These are phyloP conservation scores for Wickerhamiella kazuoi DNA, from an alignment of 805 yeast genomes.

Conservation along the genomic window DNA sequence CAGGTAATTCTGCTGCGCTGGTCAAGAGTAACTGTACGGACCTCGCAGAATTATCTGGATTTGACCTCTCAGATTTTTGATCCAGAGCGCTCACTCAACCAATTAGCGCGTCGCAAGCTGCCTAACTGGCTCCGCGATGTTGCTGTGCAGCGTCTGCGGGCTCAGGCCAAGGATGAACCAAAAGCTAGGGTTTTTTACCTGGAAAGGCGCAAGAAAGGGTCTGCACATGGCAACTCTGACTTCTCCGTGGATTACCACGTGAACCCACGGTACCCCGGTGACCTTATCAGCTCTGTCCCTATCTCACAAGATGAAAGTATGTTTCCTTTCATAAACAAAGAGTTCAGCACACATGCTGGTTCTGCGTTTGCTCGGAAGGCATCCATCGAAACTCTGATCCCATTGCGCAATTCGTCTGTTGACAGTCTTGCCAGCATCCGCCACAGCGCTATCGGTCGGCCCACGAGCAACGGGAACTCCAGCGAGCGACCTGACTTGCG, in stretches of 20 bases:
- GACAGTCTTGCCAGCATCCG: neutral
- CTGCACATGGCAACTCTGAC: neutral
- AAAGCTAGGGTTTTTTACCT: conserved; percentile 3
- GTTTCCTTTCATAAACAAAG: neutral
- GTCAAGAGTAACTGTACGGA: conserved; percentile 78
- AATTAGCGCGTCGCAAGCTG: conserved; percentile 28
- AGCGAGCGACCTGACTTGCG: neutral
- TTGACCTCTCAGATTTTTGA: conserved; percentile 64
- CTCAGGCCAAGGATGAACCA: conserved; percentile 10
- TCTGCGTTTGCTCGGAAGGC: neutral
- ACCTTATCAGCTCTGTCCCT: conserved; percentile 53
- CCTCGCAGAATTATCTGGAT: conserved; percentile 75
- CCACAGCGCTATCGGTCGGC: neutral
- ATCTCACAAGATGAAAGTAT: neutral
- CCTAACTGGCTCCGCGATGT: conserved; percentile 52
- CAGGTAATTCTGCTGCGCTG: conserved; percentile 79
- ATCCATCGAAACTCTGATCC: neutral
- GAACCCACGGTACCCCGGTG: conserved; percentile 51
- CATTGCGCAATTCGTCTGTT: neutral
- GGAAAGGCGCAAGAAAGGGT: conserved; percentile 9
- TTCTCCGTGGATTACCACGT: conserved; percentile 4
- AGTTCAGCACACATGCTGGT: neutral
- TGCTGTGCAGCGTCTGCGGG: conserved; percentile 28
- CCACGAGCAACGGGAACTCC: neutral
- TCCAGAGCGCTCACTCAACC: conserved; percentile 53